Evolutionary conservation across 108 stramenopile genomes (phyloP), one percentile per base, ranked within the genome.

Genomic region (Parietichytrium sp.): DNA sequence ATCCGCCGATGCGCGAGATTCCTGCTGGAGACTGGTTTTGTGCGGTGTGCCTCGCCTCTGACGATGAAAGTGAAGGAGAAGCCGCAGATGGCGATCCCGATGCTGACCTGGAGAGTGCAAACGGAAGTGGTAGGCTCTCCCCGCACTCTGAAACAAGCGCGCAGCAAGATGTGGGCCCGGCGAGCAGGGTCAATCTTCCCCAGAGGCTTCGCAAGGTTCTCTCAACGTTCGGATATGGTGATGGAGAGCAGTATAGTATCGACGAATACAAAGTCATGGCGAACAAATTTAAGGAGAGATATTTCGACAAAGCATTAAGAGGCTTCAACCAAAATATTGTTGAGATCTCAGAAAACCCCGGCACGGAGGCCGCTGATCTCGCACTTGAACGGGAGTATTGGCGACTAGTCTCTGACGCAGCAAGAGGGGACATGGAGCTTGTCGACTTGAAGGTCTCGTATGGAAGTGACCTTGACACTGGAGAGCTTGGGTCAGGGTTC

Each of bases 371-470:
- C 30, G 48, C 83, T 48, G 27, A 36, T 18, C 27, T 20, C 47
- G 38, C 49, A 50, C 85, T 98, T n/a, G 96, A 96, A 83, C 83
- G 87, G 20, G 94, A 96, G 79, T 98, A 97, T 85, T 98, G 98
- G 98, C 87, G 93, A 80, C 91, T 96, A 16, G 93, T 98, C 10
- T 96, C 96, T 82, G 90, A 89, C 13, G 87, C 86, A 47, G 87
- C 45, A n/a, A 84, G 89, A 48, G 29, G 16, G 6, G 72, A 29
- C 52, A 33, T 72, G 61, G 25, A 72, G 1, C 61, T 72, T 36
- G 33, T 6, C 10, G 92, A 90, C 31, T 54, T 91, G 30, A 84
- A 81, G 49, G 96, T 97, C 23, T 96, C 97, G 77, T 98, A 98
- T 82, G 90, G 84, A 16, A 89, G 89, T 61, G 90, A 89, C 50